Conservation (phyloP, 805 yeast genomes). For the Teunomyces aglyptinius region DNA sequence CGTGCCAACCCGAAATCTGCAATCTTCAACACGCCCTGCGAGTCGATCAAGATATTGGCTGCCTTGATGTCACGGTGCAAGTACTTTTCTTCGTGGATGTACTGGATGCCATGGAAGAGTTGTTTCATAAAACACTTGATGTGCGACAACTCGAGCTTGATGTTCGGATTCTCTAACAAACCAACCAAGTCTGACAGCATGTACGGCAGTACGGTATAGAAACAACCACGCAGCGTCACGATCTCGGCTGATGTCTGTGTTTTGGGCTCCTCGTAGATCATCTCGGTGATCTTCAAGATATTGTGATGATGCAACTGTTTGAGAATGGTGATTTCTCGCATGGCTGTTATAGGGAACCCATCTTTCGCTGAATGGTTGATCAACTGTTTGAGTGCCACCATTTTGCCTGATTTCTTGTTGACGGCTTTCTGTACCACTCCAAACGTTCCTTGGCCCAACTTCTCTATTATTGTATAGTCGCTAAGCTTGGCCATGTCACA, state of each 20-base stretch:
- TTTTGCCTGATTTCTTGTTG: constrained; percentile 47
- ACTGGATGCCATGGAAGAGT: constrained; percentile 74
- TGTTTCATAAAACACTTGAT: constrained; percentile 83
- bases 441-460: constrained; percentile 46
- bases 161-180: constrained; percentile 72
- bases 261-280: constrained; percentile 52
- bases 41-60: constrained; percentile 85
- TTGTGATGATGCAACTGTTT: constrained; percentile 68
- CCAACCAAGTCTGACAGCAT: constrained; percentile 94
- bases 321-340: constrained; percentile 84
- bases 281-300: constrained; percentile 73
- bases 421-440: constrained; percentile 82
- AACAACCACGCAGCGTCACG: constrained; percentile 43
- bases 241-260: constrained; percentile 31
- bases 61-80: constrained; percentile 93
- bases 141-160: constrained; percentile 58
- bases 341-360: constrained; percentile 91
- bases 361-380: constrained; percentile 75
- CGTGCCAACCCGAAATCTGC: constrained; percentile 97
- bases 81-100: constrained; percentile 61
- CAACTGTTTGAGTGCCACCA: constrained; percentile 87
- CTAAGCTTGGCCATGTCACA: constrained; percentile 31
- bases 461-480: constrained; percentile 33
- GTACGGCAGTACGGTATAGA: constrained; percentile 89
- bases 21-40: constrained; percentile 73